Base-by-base conservation (phyloP, 2,329 filamentous ascomycete species). In the Ascochyta fabae region DNA sequence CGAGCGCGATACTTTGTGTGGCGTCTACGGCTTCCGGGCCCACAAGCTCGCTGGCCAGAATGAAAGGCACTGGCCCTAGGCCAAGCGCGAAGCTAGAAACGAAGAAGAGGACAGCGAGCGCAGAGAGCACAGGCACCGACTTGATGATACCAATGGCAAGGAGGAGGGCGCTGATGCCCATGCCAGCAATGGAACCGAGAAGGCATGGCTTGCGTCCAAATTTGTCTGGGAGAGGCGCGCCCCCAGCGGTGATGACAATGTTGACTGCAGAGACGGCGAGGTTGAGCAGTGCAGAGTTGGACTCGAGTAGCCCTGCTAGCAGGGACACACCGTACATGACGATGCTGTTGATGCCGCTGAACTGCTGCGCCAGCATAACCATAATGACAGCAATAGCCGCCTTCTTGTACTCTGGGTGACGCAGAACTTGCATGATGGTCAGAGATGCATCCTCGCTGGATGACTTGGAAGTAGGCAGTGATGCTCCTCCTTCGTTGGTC, bases 321-420 rank as follows among this genome's bases (percentile, higher is more conserved):
- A 99, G 86, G 0, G 91, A 92, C 6, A 98, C 95, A 2, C 93
- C 96, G 77, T 99, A 99, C 93, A 99, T 97, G 77, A 98, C 90
- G 70, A 98, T 94, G 55, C 90, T 94, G 83, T 99, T 98, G 79
- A 98, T 94, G 42, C 79, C 94, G 55, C 90, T 94, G 34, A 97
- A 82, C 74, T 99, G 95, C 74, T 98, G 95, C 0, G 91, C 89
- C 55, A 93, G 83, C 93, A 98, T 97, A 70, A 96, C 87, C 64
- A 91, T 86, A 87, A 96, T 95, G 64, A 96, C 88, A 1, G 91
- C 92, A 12, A 96, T 84, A 3, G 96, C 91, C 4, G 93, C 92
- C 56, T 95, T 82, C 49, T 96, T 88, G 48, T 90, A 90, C 8
- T 85, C 78, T 0, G 87, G 83, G 64, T 94, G 85, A 23, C 79